A percentile compares a stretch with the other conserved stretches of the same genome.
These are phyloP conservation scores for Tilletia horrida DNA, from an alignment of 1,284 basidiomycete genomes.

Conservation along the genomic window DNA sequence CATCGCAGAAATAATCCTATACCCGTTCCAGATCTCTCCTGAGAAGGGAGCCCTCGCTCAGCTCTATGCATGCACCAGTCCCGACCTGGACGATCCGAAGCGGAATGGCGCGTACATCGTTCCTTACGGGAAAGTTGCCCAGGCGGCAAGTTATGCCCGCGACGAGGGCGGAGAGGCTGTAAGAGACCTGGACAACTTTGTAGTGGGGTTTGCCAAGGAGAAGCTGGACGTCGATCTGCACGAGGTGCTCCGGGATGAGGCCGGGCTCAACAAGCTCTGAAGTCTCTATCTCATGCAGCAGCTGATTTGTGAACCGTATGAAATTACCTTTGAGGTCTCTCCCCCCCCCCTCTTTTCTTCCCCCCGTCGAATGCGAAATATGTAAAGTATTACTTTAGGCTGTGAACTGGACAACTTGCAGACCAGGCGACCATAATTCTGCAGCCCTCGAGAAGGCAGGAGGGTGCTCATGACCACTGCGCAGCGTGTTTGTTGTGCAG, in stretches of 20 bases:
- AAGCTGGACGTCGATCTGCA: slow-evolving; percentile 31
- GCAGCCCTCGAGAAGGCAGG: no score
- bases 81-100: slow-evolving; percentile 42
- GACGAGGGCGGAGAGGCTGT: slow-evolving; percentile 32
- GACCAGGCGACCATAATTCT: no score
- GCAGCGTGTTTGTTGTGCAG: no score
- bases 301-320: no score
- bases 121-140: slow-evolving; percentile 41
- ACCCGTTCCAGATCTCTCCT: slow-evolving; percentile 31
- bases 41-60: slow-evolving; percentile 49
- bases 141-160: slow-evolving; percentile 28
- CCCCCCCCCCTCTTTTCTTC: no score
- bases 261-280: neutral
- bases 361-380: no score
- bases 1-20: slow-evolving; percentile 19
- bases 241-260: slow-evolving; percentile 21
- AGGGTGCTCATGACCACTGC: no score
- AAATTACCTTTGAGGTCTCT: no score
- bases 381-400: no score
- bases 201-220: slow-evolving; percentile 30
- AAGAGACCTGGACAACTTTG: slow-evolving; percentile 32
- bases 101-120: slow-evolving; percentile 45
- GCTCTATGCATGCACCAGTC: slow-evolving; percentile 49
- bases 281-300: no score
- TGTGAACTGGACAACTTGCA: no score